Base-by-base conservation (phyloP, 1,284 basidiomycete genomes). In the Malassezia caprae region DNA sequence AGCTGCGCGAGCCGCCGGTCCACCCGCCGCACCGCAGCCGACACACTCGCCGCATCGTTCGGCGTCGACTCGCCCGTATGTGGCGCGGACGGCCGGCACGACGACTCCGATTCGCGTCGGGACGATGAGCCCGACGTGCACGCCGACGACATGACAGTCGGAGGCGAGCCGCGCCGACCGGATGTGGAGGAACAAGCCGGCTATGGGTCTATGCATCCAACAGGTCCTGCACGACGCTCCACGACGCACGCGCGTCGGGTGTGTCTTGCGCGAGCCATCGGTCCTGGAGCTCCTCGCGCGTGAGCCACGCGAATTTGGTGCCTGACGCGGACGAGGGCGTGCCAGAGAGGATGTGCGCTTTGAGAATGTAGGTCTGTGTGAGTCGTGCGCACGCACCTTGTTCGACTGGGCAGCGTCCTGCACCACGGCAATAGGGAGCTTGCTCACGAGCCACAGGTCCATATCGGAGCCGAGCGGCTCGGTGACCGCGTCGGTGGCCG, bases 241-340 rank as follows among this genome's bases (percentile, higher is more conserved):
- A 90, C 67, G 90, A 90, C 55, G 80, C 76, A 58, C 76, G 69
- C 47, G 82, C 79, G 27, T 87, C 82, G n/a, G 37, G 21, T 6
- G 26, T 19, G 41, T 79, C 79, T 11, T 58, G 43, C 19, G 39
- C 24, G 28, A 51, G 26, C 40, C 69, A 48, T 34, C 63, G 48
- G 37, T 80, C 76, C 71, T 83, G 77, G 48, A 90, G 83, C 78
- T 91, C 88, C 73, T 89, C 82, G 76, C 88, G 88, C 53, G 88
- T 90, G 60, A 90, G 78, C 88, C 88, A 91, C 19, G 86, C 87
- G 77, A 88, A 90, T 65, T 88, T 86, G 47, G 79, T 77, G 53
- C 85, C 78, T 51, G 76, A 62, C 12, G 6, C 27, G 8, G 57
- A 43, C 49, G 58, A 41, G 23, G 67, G 59, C 19, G 66, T 55